Evolutionary conservation across 2,329 filamentous ascomycete species (phyloP), one percentile per base, ranked within the genome.

Genomic region (Alternaria ethzedia): DNA sequence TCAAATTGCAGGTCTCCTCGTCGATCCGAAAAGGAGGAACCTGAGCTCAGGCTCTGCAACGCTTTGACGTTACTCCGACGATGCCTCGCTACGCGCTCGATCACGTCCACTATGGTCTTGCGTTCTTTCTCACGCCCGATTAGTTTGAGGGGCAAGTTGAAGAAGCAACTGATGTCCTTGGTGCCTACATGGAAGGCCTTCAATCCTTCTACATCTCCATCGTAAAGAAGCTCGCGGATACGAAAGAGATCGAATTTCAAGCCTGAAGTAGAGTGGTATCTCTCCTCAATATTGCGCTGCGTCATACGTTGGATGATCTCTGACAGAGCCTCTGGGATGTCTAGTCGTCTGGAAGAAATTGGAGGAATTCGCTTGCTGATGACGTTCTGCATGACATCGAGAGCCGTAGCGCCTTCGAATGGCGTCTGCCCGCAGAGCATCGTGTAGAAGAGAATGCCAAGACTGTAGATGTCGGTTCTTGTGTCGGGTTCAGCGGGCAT

Each of bases 331-430:
- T 96, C 92, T 0, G 95, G 95, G 6, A 97, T 85, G 75, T 97
- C 95, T 64, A 93, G 86, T 54, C 95, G 88, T 47, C 93, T 88
- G 4, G 88, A 88, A 4, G 93, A 92, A 9, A 96, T 89, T 41
- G 89, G 89, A 5, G 92, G 89, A 67, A 97, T 89, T 49, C 92
- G 89, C 67, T 91, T 90, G 50, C 90, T 90, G 9, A 98, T 85
- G 11, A 97, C 93, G 69, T 90, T 93, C 77, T 97, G 94, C 68
- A 98, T 93, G 47, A 97, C 93, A 73, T 97, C 94, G 62, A 97
- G 87, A 1, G 94, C 92, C 1, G 89, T 90, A 12, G 89, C 86
- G 10, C 93, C 95, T 36, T 91, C 90, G 69, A 96, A 97, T 0
- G 93, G 91, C 4, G 91, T 88, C 71, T 90, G 88, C 26, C 94